A percentile compares a stretch with the other conserved stretches of the same genome.
These are phyloP conservation scores for Coriaria nepalensis DNA, from an alignment of 306 rosid species.

Conservation along the genomic window DNA sequence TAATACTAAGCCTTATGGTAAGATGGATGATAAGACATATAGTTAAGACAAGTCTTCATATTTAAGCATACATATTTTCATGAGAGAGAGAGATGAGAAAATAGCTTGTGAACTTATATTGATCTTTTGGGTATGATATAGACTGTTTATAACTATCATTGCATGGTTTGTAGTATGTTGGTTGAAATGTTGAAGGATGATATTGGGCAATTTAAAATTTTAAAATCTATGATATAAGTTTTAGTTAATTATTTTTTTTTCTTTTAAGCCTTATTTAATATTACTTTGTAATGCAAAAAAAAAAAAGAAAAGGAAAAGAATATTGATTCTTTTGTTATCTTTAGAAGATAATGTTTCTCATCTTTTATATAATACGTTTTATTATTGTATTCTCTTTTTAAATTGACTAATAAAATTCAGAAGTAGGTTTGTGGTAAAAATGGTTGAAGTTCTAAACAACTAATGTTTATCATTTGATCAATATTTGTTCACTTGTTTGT, in stretches of 20 bases:
- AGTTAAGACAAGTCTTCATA: neutral
- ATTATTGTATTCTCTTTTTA: neutral
- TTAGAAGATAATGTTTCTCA: neutral
- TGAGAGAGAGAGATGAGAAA: too few relatives aligned
- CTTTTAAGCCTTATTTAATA: neutral
- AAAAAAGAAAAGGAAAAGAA: neutral
- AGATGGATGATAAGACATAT: neutral
- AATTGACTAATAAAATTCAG: neutral
- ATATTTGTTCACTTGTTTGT: too few relatives aligned
- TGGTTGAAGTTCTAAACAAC: neutral
- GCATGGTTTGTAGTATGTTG: neutral
- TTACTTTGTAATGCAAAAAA: neutral
- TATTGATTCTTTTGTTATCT: neutral
- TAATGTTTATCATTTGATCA: neutral
- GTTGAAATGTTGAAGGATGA: neutral
- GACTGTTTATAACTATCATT: neutral
- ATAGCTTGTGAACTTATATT: neutral
- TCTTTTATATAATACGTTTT: neutral
- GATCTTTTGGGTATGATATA: neutral
- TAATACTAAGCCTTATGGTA: neutral
- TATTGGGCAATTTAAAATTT: too few relatives aligned
- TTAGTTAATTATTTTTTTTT: too few relatives aligned
- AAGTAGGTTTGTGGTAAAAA: neutral
- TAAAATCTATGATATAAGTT: too few relatives aligned
- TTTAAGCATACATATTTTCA: neutral